Conservation (phyloP, 148 eudicot species). For the Rhododendron vialii region DNA sequence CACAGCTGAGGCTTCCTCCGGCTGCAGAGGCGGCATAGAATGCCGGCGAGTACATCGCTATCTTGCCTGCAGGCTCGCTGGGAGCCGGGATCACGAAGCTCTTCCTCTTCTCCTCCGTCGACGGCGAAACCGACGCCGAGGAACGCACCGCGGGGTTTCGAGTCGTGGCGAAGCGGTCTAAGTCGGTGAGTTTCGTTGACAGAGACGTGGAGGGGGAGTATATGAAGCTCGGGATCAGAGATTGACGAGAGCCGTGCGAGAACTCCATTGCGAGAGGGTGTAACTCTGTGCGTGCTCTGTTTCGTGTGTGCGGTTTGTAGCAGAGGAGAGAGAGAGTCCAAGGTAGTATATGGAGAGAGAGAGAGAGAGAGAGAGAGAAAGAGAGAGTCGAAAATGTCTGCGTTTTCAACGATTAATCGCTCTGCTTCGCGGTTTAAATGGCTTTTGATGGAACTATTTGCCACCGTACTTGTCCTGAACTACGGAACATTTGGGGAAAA, state of each 20-base stretch:
- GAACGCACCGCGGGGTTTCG: not conserved
- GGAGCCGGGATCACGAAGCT: slow-evolving; percentile 14
- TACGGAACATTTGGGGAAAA: no score
- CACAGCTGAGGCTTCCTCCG: slow-evolving; percentile 22
- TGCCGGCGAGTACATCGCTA: slow-evolving; percentile 17
- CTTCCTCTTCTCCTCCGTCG: slow-evolving; percentile 6
- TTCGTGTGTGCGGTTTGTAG: not conserved
- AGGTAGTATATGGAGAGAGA: not conserved
- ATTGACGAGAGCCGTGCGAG: slow-evolving; percentile 9
- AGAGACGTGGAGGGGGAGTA: slow-evolving; percentile 15
- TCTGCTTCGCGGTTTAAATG: not conserved
- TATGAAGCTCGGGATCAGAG: slow-evolving; percentile 25
- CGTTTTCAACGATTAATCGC: not conserved
- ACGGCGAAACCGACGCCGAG: not conserved
- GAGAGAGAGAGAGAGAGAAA: not conserved
- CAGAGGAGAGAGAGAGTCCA: not conserved
- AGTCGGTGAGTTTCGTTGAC: slow-evolving; percentile 2
- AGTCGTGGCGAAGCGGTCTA: not conserved
- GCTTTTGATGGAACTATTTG: not conserved
- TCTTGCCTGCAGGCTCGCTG: slow-evolving; percentile 17
- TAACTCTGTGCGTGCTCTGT: not conserved
- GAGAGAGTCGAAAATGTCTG: not conserved
- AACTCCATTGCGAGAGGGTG: not conserved
- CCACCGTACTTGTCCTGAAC: not conserved
- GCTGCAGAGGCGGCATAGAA: slow-evolving; percentile 22